phyloP scores from a whole-genome alignment of 2,329 filamentous ascomycete genomes.

The Lojkania enalia region DNA sequence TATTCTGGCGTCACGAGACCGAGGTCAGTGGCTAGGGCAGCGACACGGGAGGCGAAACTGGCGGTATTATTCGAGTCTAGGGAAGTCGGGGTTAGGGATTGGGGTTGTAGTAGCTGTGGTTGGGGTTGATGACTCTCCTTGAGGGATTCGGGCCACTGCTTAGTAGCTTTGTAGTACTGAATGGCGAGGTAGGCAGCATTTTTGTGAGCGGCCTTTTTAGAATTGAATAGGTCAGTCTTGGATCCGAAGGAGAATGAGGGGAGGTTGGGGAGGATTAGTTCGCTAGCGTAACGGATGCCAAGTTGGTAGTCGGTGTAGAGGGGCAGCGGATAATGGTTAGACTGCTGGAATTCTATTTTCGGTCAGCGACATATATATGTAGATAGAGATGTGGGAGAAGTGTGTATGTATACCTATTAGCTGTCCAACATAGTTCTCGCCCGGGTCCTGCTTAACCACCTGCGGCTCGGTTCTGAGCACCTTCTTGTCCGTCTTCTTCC shows the following conservation, averaged over 20 bases:
- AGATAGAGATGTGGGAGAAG: background rate
- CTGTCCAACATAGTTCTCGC: slow-evolving; percentile 44
- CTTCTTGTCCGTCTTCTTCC: slow-evolving; percentile 11
- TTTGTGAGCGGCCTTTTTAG: slow-evolving; percentile 48
- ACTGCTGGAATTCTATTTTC: slow-evolving; percentile 36
- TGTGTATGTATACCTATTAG: slow-evolving; percentile 44
- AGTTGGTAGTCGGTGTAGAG: slow-evolving; percentile 43
- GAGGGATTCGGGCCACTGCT: slow-evolving; percentile 31
- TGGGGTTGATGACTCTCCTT: no score
- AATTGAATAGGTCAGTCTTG: slow-evolving; percentile 33
- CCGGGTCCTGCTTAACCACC: slow-evolving; percentile 24
- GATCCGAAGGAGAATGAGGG: slow-evolving; percentile 43
- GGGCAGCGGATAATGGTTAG: slow-evolving; percentile 29
- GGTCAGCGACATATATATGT: background rate
- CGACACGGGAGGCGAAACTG: slow-evolving; percentile 25
- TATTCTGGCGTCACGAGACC: slow-evolving; percentile 29
- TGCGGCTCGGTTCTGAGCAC: no score
- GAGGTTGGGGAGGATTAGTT: slow-evolving; percentile 30
- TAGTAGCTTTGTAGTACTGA: slow-evolving; percentile 44
- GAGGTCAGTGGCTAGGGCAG: slow-evolving; percentile 24
- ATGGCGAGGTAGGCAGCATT: slow-evolving; percentile 48
- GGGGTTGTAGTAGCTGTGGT: no score
- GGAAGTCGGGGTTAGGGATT: no score
- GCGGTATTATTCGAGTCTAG: no score
- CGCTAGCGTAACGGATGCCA: slow-evolving; percentile 38